A percentile compares a stretch with the other conserved stretches of the same genome.
phyloP scores from a whole-genome alignment of 2,329 filamentous ascomycete genomes.

The Immersiporthe knoxdaviesiana region DNA sequence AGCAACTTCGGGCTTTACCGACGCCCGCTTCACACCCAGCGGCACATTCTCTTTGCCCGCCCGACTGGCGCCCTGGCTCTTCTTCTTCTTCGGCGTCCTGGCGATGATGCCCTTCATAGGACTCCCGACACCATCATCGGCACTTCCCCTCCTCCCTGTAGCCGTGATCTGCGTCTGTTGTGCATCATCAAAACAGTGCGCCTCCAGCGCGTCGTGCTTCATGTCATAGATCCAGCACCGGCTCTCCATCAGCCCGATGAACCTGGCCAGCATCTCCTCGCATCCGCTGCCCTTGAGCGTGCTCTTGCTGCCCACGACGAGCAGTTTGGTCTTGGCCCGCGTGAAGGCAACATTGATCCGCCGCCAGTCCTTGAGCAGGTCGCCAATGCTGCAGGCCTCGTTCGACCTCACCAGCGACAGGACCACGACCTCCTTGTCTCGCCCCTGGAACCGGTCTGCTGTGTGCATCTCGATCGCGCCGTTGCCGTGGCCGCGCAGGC shows the following conservation, averaged over 20 bases:
- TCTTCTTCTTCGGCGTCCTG: slow-evolving; percentile 33
- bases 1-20: slow-evolving; percentile 63
- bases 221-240: slow-evolving; percentile 82
- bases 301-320: slow-evolving; percentile 80
- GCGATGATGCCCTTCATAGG: slow-evolving; percentile 27
- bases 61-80: slow-evolving; percentile 11
- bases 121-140: slow-evolving; percentile 14
- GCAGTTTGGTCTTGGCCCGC: slow-evolving; percentile 85
- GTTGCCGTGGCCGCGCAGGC: slow-evolving; percentile 59
- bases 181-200: slow-evolving; percentile 68
- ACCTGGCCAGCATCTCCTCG: slow-evolving; percentile 75
- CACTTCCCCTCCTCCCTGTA: slow-evolving; percentile 31
- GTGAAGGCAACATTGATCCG: slow-evolving; percentile 96
- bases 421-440: slow-evolving; percentile 92
- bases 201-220: slow-evolving; percentile 63
- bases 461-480: slow-evolving; percentile 87
- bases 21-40: slow-evolving; percentile 53
- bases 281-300: slow-evolving; percentile 76
- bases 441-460: slow-evolving; percentile 93
- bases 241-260: slow-evolving; percentile 77
- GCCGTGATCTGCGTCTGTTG: slow-evolving; percentile 52
- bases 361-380: slow-evolving; percentile 87
- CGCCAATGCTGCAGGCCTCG: slow-evolving; percentile 79
- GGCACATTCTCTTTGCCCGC: slow-evolving; percentile 10
- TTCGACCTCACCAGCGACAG: slow-evolving; percentile 89